Base-by-base conservation (phyloP, 768 basidiomycete species). In the Tylopilus felleus region DNA sequence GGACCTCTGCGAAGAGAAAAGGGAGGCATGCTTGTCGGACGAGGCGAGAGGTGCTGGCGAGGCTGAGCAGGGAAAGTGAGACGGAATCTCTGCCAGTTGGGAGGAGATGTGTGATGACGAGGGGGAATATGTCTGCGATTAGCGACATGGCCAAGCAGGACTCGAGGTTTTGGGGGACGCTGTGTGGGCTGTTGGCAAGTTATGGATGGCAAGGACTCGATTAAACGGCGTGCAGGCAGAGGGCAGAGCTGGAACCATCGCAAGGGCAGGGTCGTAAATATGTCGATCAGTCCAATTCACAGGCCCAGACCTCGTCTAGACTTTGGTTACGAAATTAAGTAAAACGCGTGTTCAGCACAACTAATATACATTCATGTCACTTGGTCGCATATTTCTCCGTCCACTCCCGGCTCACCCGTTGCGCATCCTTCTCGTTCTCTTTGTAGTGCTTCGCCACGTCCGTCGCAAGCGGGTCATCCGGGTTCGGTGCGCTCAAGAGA, bases 371-470 rank as follows among this genome's bases (percentile, higher is more conserved):
- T 7, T 17, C 16, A 36, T 39, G 21, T 65, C 51, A 71, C 47
- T 67, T 65, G 13, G 63, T 60, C 28, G 96, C 96, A 66, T 88
- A 98, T 69, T 84, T 82, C 75, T 86, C 81, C 62, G 97, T 98
- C 97, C 97, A 99, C 75, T 97, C 93, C 69, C 82, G 82, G 70
- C 92, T 93, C 56, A 97, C 93, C 33, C 86, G 77, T 74, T 93
- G 90, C 23, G 97, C 97, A 54, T 88, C 95, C 71, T 84, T 82
- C 79, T 97, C 93, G 69, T 98, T 80, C 77, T 98, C 93, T 74
- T 99, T 98, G 82, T 97, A 99, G 67, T 98, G 94, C 72, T 97
- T 95, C 27, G 97, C 97, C 17, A 93, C 91, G 60, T 96, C 93
- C 36, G 93, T 92, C 31, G 93, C 93, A 25, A 96, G 81, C 5